These are phyloP conservation scores for Fraxinus sp. DNA, from an alignment of 305 asterid genomes.

Conservation along the genomic window DNA sequence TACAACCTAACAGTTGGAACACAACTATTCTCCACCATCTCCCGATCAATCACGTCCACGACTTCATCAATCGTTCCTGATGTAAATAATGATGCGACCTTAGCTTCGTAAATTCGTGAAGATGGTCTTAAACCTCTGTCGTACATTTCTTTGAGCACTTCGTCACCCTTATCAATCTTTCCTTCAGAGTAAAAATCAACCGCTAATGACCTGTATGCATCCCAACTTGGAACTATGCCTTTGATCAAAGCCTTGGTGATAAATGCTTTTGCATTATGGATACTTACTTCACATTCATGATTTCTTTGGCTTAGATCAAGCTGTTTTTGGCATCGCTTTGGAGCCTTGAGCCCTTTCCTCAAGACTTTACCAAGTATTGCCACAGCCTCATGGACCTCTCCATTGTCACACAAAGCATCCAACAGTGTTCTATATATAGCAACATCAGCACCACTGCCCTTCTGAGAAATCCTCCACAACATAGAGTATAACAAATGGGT, in stretches of 20 bases:
- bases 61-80: constrained; percentile 55
- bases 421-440: constrained; percentile 62
- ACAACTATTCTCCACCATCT: constrained; percentile 54
- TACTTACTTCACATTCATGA: constrained; percentile 32
- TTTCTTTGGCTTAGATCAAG: constrained; percentile 45
- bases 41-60: constrained; percentile 51
- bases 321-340: constrained; percentile 41
- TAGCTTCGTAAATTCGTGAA: constrained; percentile 58
- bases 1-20: constrained; percentile 58
- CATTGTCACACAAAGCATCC: constrained; percentile 68
- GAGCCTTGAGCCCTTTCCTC: constrained; percentile 70
- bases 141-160: constrained; percentile 59
- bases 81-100: constrained; percentile 49
- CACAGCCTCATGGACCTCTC: constrained; percentile 56
- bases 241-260: constrained; percentile 63
- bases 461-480: constrained; percentile 80
- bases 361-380: constrained; percentile 55
- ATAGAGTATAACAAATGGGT: constrained; percentile 72
- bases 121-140: constrained; percentile 55
- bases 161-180: constrained; percentile 60
- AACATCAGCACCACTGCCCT: constrained; percentile 77
- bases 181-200: constrained; percentile 67
- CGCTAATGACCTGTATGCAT: constrained; percentile 62
- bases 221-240: constrained; percentile 66
- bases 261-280: constrained; percentile 40